Evolutionary conservation across 805 yeast genomes (phyloP), one percentile per base, ranked within the genome.

Genomic region (Grigorovia transvaalensis): DNA sequence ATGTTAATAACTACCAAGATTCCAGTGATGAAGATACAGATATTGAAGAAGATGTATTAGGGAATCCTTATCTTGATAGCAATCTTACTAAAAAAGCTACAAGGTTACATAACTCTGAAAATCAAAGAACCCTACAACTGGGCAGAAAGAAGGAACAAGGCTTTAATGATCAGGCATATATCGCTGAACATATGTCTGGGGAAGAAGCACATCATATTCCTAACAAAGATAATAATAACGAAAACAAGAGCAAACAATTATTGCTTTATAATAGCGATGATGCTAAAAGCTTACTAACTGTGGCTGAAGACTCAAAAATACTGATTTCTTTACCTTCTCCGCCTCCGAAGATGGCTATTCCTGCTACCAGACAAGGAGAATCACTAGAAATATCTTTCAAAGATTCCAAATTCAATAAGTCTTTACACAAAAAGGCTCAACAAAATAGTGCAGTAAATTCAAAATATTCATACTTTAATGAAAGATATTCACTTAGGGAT

Each of bases 361-460:
- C 95, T 0, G 85, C 93, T 0, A 84, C 91, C 0, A 68, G 89
- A 57, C 78, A 79, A 42, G 95, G 95, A 7, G 93, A 82, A 58
- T 78, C 91, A 0, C 78, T 85, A 1, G 93, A 86, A 60, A 85
- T 87, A 29, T 84, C 59, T 5, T 54, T 56, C 29, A 51, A 51
- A 13, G 45, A 43, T 18, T 46, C 43, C n/a, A n/a, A 19, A 19
- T 23, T 38, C 17, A 38, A 38, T 35, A 30, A 46, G 7, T 20
- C 38, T 33, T 38, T 29, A 13, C 48, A 49, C 17, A 44, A 29
- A 11, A 19, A 17, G 2, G 11, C 29, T 38, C 38, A 44, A n/a
- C 23, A 49, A 33, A 40, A 42, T 9, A 18, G 47, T 19, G 9
- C 19, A 5, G 50, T 11, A 19, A 30, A 20, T 15, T 30, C 40